Evolutionary conservation across 768 basidiomycete genomes (phyloP), one percentile per base, ranked within the genome.

Genomic region (Leccinum uliginosum): DNA sequence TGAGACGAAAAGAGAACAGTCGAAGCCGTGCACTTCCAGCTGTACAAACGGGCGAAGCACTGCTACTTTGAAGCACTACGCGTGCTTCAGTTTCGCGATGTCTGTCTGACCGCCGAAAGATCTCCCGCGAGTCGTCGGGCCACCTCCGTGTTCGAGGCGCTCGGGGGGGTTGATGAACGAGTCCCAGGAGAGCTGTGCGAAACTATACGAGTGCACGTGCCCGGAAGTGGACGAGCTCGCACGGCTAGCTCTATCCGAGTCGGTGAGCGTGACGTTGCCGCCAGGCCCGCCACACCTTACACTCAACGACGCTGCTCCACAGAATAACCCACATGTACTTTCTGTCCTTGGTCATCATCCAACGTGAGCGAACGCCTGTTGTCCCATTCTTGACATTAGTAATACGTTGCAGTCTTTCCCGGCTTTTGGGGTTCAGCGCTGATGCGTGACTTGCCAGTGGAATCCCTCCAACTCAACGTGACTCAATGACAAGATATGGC

Each of bases 1-100:
- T 34, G 34, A 34, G 34, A 34, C 6, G 34, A 14, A 34, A 6
- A 14, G 34, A 5, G 3, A n/a, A 30, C 51, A 60, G 91, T 91
- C 40, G 87, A 93, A 71, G 84, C 90, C 15, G 83, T 81, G 1
- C 76, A 85, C 71, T 93, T 93, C 76, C 86, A 92, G 67, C 72
- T 95, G 15, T 91, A 89, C 77, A 87, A 86, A 62, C 83, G 93
- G 54, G 83, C 87, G 4, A 84, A 82, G 66, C 93, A 95, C 65
- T 89, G 93, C 51, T 83, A 86, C 69, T 77, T 83, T 6, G 94
- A 95, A 73, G 86, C 90, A 6, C 76, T 86, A 29, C 84, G 89
- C 17, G 93, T 95, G 5, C 81, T 93, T 35, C 77, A 83, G 63
- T 93, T 93, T 75, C 83, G 89, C 57, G 75, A 81, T 49, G 71